Percentiles rank a stretch among this genome's conserved stretches.
Conservation (phyloP, 495 filamentous ascomycete species). For the Aspergillus indologenus region DNA sequence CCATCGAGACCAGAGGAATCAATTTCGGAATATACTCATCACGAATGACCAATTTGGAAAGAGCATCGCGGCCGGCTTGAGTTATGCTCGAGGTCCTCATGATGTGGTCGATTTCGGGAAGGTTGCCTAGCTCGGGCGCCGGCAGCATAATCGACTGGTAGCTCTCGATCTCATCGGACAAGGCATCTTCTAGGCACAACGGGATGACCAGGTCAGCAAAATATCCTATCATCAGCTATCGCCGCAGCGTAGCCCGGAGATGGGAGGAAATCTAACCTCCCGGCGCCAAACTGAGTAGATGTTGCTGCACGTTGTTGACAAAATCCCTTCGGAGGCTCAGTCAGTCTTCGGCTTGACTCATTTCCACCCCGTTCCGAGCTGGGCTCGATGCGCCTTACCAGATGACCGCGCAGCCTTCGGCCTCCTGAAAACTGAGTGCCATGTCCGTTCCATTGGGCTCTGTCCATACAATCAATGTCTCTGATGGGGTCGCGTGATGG, state of each 20-base stretch:
- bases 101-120: conserved; percentile 76
- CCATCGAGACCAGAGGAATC: conserved; percentile 75
- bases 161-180: conserved; percentile 84
- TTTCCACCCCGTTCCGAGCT: conserved; percentile 6
- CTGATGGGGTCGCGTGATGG: conserved; percentile 43
- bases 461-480: conserved; percentile 98
- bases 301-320: conserved; percentile 77
- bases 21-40: conserved; percentile 88
- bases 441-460: conserved; percentile 86
- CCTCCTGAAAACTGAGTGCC: conserved; percentile 97
- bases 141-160: conserved; percentile 72
- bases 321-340: conserved; percentile 70
- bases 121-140: conserved; percentile 69
- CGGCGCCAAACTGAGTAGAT: conserved; percentile 50
- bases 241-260: background rate
- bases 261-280: conserved; percentile 39
- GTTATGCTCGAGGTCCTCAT: conserved; percentile 74
- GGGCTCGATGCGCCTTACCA: conserved; percentile 57
- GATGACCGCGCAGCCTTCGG: conserved; percentile 88
- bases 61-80: conserved; percentile 75
- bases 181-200: conserved; percentile 66
- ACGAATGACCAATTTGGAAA: conserved; percentile 79
- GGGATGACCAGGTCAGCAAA: conserved; percentile 14
- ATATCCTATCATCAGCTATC: background rate
- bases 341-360: conserved; percentile 16